phyloP scores from a whole-genome alignment of 2,329 filamentous ascomycete species.

The Sordariomycetes sp. region DNA sequence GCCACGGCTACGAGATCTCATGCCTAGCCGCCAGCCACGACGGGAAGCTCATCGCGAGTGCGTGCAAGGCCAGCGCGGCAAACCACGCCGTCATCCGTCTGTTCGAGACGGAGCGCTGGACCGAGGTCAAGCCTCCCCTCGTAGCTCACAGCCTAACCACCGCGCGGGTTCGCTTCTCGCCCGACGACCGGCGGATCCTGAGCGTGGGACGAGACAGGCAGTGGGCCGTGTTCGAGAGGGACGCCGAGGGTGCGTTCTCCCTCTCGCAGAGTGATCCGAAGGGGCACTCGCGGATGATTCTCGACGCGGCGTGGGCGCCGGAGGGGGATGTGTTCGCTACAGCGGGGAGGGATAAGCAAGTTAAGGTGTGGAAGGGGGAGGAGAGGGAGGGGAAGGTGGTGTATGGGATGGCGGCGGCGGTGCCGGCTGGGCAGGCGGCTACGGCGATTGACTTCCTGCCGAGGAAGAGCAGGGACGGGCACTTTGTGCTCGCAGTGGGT shows the following conservation, averaged over 20 bases:
- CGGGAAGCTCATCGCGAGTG: constrained; percentile 68
- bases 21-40: constrained; percentile 68
- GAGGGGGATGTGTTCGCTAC: constrained; percentile 56
- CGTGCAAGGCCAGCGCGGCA: constrained; percentile 81
- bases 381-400: constrained; percentile 16
- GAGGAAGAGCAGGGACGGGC: constrained; percentile 10
- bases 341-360: constrained; percentile 76
- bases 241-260: constrained; percentile 30
- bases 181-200: constrained; percentile 59
- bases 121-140: constrained; percentile 72
- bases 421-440: constrained; percentile 45
- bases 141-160: constrained; percentile 80
- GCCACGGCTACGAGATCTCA: constrained; percentile 94
- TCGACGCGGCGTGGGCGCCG: constrained; percentile 76
- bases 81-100: constrained; percentile 91
- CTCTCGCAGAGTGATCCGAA: constrained; percentile 59
- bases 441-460: constrained; percentile 58
- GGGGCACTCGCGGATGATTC: constrained; percentile 84
- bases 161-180: constrained; percentile 68
- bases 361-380: constrained; percentile 53
- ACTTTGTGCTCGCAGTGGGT: constrained; percentile 37
- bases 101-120: constrained; percentile 79
- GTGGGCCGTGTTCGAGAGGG: constrained; percentile 68
- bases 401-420: constrained; percentile 38
- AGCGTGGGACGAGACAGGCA: constrained; percentile 87